Percentiles rank a stretch among this genome's conserved stretches.
Evolutionary conservation across 257 asterid species (phyloP).

Genomic region (Parsonsia alboflavescens): DNA sequence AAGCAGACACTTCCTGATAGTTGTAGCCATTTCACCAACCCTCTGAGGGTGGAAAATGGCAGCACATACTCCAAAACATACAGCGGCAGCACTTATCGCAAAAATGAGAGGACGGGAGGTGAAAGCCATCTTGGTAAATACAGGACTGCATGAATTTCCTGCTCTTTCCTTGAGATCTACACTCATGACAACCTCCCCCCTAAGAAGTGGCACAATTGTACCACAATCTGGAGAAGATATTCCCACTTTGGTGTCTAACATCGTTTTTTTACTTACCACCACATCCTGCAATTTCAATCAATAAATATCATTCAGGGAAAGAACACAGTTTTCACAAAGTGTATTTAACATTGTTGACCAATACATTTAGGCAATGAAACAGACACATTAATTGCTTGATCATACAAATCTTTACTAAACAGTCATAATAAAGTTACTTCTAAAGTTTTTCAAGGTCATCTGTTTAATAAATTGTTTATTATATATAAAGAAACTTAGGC

Average conservation of each 20-base stretch:
- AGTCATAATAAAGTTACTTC: background rate
- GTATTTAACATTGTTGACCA: background rate
- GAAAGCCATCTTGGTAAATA: slow-evolving; percentile 23
- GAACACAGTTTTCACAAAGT: background rate
- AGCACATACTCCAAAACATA: slow-evolving; percentile 72
- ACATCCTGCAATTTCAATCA: slow-evolving; percentile 37
- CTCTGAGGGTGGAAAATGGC: slow-evolving; percentile 58
- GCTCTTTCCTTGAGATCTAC: slow-evolving; percentile 34
- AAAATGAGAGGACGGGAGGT: slow-evolving; percentile 45
- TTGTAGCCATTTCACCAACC: slow-evolving; percentile 46
- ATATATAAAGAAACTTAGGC: background rate
- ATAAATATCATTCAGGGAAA: slow-evolving; percentile 11
- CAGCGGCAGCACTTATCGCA: slow-evolving; percentile 37
- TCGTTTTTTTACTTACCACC: slow-evolving; percentile 21
- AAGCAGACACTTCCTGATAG: slow-evolving; percentile 58
- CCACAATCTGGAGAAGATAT: slow-evolving; percentile 24
- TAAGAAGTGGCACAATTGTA: slow-evolving; percentile 52
- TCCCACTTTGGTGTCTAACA: slow-evolving; percentile 15
- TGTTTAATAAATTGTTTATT: background rate
- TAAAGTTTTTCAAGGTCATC: background rate
- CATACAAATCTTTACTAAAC: background rate
- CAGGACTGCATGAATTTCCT: slow-evolving; percentile 30
- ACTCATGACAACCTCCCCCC: slow-evolving; percentile 43
- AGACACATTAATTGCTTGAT: background rate
- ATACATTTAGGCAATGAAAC: background rate